Evolutionary conservation across 1,139 yeast species (phyloP).

Genomic region (Lodderomyces margitis): DNA sequence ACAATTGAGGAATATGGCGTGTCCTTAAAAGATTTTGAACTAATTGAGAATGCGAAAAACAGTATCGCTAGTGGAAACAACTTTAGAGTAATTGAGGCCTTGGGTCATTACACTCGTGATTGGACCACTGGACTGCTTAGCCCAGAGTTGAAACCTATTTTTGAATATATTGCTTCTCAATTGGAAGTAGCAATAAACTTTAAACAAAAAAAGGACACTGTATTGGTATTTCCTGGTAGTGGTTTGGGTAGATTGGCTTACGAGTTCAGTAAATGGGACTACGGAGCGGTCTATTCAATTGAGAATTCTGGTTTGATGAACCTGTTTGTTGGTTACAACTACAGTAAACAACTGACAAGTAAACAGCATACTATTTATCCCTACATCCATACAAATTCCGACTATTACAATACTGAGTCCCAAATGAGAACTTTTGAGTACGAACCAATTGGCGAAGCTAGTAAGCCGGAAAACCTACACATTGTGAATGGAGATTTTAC

Average conservation of each 20-base stretch:
- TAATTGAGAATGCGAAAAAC: constrained; percentile 18
- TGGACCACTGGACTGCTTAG: constrained; percentile 49
- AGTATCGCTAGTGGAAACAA: constrained; percentile 31
- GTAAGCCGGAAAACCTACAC: constrained; percentile 46
- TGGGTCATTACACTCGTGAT: constrained; percentile 74
- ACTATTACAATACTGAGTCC: constrained; percentile 48
- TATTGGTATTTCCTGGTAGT: constrained; percentile 72
- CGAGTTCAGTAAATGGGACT: constrained; percentile 46
- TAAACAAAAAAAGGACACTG: constrained; percentile 31
- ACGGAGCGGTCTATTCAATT: constrained; percentile 58
- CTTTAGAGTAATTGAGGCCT: constrained; percentile 63
- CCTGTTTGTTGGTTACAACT: constrained; percentile 56
- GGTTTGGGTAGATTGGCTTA: constrained; percentile 75
- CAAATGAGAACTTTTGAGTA: constrained; percentile 54
- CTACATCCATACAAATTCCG: constrained; percentile 70
- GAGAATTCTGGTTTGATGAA: constrained; percentile 76
- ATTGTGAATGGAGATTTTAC: constrained; percentile 68
- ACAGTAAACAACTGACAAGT: constrained; percentile 16
- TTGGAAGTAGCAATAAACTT: constrained; percentile 28
- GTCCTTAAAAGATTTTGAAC: constrained; percentile 36
- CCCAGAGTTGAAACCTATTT: constrained; percentile 51
- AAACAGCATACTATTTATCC: constrained; percentile 50
- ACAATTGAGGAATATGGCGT: constrained; percentile 44
- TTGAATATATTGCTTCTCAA: constrained; percentile 43
- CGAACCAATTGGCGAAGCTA: constrained; percentile 17